Conservation (phyloP, 1,139 yeast genomes). For the Oligophagozyma castellii region DNA sequence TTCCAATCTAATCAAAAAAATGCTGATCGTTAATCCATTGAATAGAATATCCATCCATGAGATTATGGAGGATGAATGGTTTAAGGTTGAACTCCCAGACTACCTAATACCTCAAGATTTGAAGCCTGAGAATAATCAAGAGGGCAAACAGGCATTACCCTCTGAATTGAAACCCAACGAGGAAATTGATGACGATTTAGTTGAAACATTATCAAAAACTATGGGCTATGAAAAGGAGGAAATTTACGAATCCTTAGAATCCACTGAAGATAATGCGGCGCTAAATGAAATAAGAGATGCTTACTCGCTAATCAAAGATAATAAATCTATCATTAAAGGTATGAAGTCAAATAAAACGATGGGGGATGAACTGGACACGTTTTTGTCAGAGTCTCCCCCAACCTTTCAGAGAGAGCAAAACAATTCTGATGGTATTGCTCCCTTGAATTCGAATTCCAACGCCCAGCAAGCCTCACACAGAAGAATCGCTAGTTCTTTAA, state of each 20-base stretch:
- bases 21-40: constrained; percentile 93
- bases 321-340: constrained; percentile 54
- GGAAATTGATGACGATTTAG: constrained; percentile 63
- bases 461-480: constrained; percentile 5
- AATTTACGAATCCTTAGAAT: constrained; percentile 58
- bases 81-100: constrained; percentile 68
- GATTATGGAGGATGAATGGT: constrained; percentile 95
- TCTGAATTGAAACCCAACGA: too few relatives aligned
- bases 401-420: constrained; percentile 16
- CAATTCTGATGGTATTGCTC: constrained; percentile 3
- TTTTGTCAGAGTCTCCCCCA: constrained; percentile 21
- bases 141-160: constrained; percentile 7
- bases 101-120: constrained; percentile 65
- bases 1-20: constrained; percentile 68
- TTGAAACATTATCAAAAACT: constrained; percentile 63
- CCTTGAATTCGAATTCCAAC: constrained; percentile 1
- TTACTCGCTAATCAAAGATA: constrained; percentile 76
- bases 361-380: constrained; percentile 33
- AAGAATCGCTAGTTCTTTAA: constrained; percentile 7
- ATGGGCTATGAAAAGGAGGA: constrained; percentile 93
- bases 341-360: constrained; percentile 37
- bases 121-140: constrained; percentile 22
- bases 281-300: constrained; percentile 84
- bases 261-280: constrained; percentile 26
- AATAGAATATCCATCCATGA: constrained; percentile 91